Percentiles rank a stretch among this genome's conserved stretches.
These are phyloP conservation scores for Tillandsia fasciculata DNA, from an alignment of 176 grass and related monocot species.

Conservation along the genomic window DNA sequence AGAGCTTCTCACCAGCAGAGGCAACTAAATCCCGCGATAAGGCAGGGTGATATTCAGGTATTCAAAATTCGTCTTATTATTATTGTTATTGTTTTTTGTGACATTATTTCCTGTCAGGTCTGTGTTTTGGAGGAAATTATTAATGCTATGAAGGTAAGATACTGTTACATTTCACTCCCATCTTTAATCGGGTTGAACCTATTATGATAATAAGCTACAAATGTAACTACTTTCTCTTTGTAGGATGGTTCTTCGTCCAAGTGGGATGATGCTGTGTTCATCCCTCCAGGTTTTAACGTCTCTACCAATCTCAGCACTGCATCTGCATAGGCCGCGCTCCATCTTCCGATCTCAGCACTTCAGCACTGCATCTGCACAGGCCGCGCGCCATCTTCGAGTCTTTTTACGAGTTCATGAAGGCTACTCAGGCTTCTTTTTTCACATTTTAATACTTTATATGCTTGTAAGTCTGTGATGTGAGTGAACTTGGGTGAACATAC, in stretches of 20 bases:
- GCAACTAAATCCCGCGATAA: slow-evolving; percentile 44
- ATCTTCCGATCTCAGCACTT: neutral
- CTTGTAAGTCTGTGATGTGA: too few species aligned
- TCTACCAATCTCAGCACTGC: slow-evolving; percentile 14
- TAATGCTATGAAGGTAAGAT: slow-evolving; percentile 68
- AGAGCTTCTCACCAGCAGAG: slow-evolving; percentile 51
- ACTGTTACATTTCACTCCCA: neutral
- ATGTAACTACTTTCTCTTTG: slow-evolving; percentile 10
- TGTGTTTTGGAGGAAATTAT: slow-evolving; percentile 72
- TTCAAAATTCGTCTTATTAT: neutral
- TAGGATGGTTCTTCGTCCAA: slow-evolving; percentile 53
- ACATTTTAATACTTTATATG: too few species aligned
- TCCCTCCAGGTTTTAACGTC: slow-evolving; percentile 81
- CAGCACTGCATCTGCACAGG: neutral
- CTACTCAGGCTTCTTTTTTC: too few species aligned
- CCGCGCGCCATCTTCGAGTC: neutral
- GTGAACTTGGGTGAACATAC: too few species aligned
- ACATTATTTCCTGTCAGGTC: slow-evolving; percentile 37
- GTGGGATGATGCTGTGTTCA: slow-evolving; percentile 80
- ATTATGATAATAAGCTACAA: neutral
- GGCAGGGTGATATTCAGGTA: slow-evolving; percentile 73
- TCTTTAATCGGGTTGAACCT: neutral
- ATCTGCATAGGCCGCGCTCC: neutral
- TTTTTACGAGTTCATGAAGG: too few species aligned
- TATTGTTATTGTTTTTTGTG: slow-evolving; percentile 1